Evolutionary conservation across 2,329 filamentous ascomycete species (phyloP).

Genomic region (Sclerotinia minor): DNA sequence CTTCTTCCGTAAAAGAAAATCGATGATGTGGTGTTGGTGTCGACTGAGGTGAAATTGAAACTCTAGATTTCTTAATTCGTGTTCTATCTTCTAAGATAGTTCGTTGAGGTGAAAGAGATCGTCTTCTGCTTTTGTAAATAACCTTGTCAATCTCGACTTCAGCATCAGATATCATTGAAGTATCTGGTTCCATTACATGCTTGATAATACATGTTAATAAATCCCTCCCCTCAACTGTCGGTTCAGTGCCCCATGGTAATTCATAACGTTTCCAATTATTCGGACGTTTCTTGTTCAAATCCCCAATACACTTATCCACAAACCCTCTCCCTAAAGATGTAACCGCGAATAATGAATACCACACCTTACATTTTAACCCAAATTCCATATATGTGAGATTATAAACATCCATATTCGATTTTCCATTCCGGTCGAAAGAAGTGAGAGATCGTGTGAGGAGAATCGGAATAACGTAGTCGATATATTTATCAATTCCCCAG

Average conservation of each 20-base stretch:
- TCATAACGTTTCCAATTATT: neutral
- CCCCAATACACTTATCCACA: neutral
- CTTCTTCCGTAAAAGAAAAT: neutral
- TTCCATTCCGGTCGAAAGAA: neutral
- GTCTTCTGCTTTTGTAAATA: neutral
- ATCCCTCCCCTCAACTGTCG: neutral
- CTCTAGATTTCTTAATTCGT: neutral
- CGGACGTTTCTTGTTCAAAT: neutral
- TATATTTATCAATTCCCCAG: constrained; percentile 26
- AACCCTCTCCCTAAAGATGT: neutral
- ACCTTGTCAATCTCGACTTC: neutral
- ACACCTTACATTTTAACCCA: neutral
- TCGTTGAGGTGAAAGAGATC: neutral
- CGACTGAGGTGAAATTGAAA: neutral
- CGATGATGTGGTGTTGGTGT: neutral
- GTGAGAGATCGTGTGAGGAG: constrained; percentile 24
- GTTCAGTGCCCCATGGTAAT: constrained; percentile 1
- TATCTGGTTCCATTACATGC: constrained; percentile 3
- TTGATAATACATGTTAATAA: constrained; percentile 16
- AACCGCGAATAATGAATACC: constrained; percentile 2
- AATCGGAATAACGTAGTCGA: constrained; percentile 25
- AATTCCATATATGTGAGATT: constrained; percentile 12
- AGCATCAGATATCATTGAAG: no score
- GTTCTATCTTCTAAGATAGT: neutral
- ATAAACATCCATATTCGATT: neutral